These are phyloP conservation scores for Bjerkandera adusta DNA, from an alignment of 1,284 basidiomycete genomes.

Conservation along the genomic window DNA sequence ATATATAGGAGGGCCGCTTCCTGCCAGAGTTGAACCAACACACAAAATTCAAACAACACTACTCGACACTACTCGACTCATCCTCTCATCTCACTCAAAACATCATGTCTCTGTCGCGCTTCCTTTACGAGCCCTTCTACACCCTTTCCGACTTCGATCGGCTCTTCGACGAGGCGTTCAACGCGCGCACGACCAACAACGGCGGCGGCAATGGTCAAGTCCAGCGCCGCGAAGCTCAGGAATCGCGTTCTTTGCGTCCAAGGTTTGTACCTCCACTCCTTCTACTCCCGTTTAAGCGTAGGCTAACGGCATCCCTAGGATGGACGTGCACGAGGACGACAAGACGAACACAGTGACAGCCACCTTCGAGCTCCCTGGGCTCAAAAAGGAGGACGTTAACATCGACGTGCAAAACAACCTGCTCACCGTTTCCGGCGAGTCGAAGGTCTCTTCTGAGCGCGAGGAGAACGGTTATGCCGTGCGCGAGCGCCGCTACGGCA, in stretches of 20 bases:
- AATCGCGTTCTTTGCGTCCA: constrained; percentile 20
- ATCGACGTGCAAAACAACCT: constrained; percentile 41
- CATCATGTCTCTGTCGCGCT: constrained; percentile 27
- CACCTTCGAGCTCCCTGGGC: constrained; percentile 45
- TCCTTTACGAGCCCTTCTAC: constrained; percentile 48
- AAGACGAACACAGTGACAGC: constrained; percentile 41
- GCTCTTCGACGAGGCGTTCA: constrained; percentile 46
- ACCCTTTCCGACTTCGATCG: constrained; percentile 42
- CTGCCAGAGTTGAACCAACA: neutral
- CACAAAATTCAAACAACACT: neutral
- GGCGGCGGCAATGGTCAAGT: constrained; percentile 12
- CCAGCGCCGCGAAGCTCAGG: constrained; percentile 9
- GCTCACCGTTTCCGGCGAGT: constrained; percentile 46
- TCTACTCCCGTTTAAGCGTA: neutral
- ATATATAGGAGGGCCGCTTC: neutral
- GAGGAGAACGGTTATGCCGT: constrained; percentile 45
- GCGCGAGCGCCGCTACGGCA: constrained; percentile 49
- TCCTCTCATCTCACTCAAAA: neutral
- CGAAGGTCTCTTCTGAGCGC: constrained; percentile 28
- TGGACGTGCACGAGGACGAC: constrained; percentile 44
- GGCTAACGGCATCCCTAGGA: constrained; percentile 26
- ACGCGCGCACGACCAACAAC: constrained; percentile 21
- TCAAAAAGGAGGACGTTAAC: constrained; percentile 38
- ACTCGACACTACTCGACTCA: neutral
- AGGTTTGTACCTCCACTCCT: constrained; percentile 23